A percentile compares a stretch with the other conserved stretches of the same genome.
Conservation (phyloP, 139 green algal species). For the Chlamydomonas sp. region DNA sequence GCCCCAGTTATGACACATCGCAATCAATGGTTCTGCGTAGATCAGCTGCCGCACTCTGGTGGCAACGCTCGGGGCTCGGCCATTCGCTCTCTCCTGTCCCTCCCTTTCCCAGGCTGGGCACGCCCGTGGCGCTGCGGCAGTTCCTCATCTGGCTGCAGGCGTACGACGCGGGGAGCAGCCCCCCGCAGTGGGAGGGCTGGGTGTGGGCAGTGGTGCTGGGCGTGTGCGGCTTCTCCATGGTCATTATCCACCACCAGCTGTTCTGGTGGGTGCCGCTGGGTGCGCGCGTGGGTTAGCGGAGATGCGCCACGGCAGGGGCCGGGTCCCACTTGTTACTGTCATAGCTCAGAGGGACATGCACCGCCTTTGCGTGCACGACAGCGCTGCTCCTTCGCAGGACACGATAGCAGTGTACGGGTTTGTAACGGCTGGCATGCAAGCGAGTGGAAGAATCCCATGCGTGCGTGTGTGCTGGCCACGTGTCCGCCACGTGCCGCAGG, state of each 20-base stretch:
- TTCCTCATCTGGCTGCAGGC: constrained; percentile 76
- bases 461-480: background rate
- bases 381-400: background rate
- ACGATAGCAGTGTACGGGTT: background rate
- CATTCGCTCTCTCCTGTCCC: background rate
- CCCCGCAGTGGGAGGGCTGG: constrained; percentile 74
- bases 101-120: constrained; percentile 55
- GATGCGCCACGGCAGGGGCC: background rate
- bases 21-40: background rate
- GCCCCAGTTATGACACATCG: background rate
- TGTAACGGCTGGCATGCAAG: background rate
- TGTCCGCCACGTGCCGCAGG: constrained; percentile 43
- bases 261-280: constrained; percentile 67
- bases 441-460: background rate
- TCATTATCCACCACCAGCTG: constrained; percentile 81
- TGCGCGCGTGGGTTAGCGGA: background rate
- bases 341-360: too few species aligned
- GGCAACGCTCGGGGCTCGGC: background rate
- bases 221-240: constrained; percentile 58
- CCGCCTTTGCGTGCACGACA: too few species aligned
- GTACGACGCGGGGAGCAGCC: constrained; percentile 30
- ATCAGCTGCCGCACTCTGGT: background rate
- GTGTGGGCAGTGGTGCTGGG: constrained; percentile 70
- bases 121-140: constrained; percentile 74
- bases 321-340: background rate